Evolutionary conservation across 495 filamentous ascomycete genomes (phyloP).

Genomic region (Cryomyces minteri): DNA sequence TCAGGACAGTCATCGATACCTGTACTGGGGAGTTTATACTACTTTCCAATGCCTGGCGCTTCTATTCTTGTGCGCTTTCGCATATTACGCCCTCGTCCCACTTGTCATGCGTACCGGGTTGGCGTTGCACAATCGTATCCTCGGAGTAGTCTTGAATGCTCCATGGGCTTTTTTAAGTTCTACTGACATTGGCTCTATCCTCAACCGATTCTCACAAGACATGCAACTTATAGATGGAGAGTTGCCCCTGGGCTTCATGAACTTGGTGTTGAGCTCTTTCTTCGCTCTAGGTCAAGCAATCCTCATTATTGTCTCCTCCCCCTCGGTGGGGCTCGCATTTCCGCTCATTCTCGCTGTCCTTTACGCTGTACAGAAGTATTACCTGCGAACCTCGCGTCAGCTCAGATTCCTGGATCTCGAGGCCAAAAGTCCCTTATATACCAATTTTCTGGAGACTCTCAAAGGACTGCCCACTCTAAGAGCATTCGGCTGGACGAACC

Average conservation of each 20-base stretch:
- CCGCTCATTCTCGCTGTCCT: constrained; percentile 22
- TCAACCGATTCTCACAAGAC: constrained; percentile 32
- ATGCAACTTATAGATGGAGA: constrained; percentile 26
- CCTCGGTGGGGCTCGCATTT: constrained; percentile 31
- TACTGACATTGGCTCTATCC: too few species aligned
- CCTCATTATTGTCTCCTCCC: constrained; percentile 29
- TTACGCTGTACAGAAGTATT: constrained; percentile 13
- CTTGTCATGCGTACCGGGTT: too few species aligned
- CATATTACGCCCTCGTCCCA: too few species aligned
- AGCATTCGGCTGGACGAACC: constrained; percentile 31
- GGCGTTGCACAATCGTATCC: too few species aligned
- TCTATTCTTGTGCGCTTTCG: too few species aligned
- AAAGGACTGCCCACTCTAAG: constrained; percentile 29
- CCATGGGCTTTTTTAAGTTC: too few species aligned
- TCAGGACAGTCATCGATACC: too few species aligned
- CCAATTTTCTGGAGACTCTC: constrained; percentile 25
- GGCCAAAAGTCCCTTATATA: constrained; percentile 15
- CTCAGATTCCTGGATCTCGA: constrained; percentile 17
- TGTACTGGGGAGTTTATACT: too few species aligned
- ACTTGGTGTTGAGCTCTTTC: constrained; percentile 26
- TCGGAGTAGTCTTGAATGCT: too few species aligned
- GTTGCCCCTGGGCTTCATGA: constrained; percentile 10
- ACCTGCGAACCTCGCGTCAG: constrained; percentile 18
- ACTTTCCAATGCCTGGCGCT: too few species aligned
- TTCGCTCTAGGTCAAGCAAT: constrained; percentile 30